Base-by-base conservation (phyloP, 441 rosid genomes). In the Manihot esculenta region DNA sequence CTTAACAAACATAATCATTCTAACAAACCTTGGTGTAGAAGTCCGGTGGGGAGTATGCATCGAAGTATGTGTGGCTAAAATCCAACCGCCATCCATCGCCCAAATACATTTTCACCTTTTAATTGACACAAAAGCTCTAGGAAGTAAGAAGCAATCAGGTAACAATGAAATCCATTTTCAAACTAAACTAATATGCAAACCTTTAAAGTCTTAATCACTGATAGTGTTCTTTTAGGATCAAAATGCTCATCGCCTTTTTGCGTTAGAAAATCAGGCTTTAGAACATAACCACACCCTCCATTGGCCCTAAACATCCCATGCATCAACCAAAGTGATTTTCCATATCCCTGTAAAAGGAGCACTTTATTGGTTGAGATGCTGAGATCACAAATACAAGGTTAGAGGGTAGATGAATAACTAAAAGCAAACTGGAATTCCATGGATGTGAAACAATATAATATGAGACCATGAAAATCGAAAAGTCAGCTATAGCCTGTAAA, bases 1-100 rank as follows among this genome's bases (percentile, higher is more conserved):
- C n/a, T n/a, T n/a, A n/a, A n/a, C n/a, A n/a, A n/a, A n/a, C n/a
- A n/a, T n/a, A 61, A 54, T 44, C 61, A 47, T 41, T 57, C 17
- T 20, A 55, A 61, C 78, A 60, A 86, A 93, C 96, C 82, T 84
- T 88, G 26, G 88, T 18, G 49, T 91, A 93, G 78, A 93, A 93
- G 72, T 91, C 97, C 5, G 96, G 96, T 14, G 98, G 98, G 20
- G 98, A 93, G 74, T 88, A 89, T 35, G 87, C 50, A 76, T 93
- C 96, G 10, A 93, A 93, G 77, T 93, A 89, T 2, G 93, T 93
- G 69, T 86, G 94, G 13, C 74, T 83, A 63, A 93, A 93, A 68
- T 93, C 98, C 18, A 77, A 68, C 73, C 84, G 80, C 97, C 98
- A 93, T 71, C 97, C 96, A 80, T 93, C 96, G 24, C 97, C 98